Conservation (phyloP, 768 basidiomycete species). For the Mycena kentingensis region DNA sequence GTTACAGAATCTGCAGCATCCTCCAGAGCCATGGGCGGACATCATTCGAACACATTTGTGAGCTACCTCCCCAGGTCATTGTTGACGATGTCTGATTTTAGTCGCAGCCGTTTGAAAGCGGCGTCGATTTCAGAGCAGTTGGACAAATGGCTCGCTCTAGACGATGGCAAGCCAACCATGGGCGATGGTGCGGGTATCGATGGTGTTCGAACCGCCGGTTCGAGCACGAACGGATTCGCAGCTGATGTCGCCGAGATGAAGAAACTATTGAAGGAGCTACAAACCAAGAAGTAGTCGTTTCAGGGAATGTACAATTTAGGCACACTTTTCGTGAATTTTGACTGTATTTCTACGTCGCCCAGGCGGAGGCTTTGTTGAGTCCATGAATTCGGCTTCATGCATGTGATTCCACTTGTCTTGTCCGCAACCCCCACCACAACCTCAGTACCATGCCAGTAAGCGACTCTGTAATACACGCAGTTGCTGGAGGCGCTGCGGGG, state of each 20-base stretch:
- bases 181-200: slow-evolving; percentile 55
- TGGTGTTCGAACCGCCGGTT: slow-evolving; percentile 30
- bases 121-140: slow-evolving; percentile 68
- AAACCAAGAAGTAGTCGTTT: slow-evolving; percentile 15
- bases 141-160: slow-evolving; percentile 73
- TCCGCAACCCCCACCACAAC: slow-evolving; percentile 3
- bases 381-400: too few species aligned
- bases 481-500: slow-evolving; percentile 89
- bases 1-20: slow-evolving; percentile 78
- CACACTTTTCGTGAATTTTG: too few species aligned
- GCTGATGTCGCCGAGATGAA: slow-evolving; percentile 78
- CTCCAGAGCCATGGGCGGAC: slow-evolving; percentile 84
- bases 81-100: not conserved
- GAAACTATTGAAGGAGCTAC: slow-evolving; percentile 50
- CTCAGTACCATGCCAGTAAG: slow-evolving; percentile 43
- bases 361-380: too few species aligned
- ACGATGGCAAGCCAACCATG: slow-evolving; percentile 66
- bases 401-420: slow-evolving; percentile 22
- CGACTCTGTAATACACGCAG: slow-evolving; percentile 83
- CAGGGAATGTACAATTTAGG: slow-evolving; percentile 1
- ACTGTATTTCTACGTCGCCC: too few species aligned
- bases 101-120: slow-evolving; percentile 65
- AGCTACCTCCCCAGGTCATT: not conserved
- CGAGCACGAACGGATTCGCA: slow-evolving; percentile 60
- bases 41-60: slow-evolving; percentile 86